Conservation (phyloP, 2,329 filamentous ascomycete genomes). For the Moelleriella libera region DNA sequence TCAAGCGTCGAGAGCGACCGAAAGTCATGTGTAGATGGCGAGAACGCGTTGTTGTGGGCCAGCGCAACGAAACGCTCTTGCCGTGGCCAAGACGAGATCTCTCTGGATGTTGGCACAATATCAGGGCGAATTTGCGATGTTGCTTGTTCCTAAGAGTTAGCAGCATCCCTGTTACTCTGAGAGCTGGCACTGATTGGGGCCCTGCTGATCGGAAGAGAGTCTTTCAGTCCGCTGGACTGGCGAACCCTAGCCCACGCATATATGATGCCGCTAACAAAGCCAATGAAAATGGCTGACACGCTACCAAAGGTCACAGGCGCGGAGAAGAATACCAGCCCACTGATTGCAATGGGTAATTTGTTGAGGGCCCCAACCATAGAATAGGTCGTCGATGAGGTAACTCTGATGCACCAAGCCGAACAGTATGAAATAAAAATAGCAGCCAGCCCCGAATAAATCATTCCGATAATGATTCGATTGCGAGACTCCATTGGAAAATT, state of each 20-base stretch:
- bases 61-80: too few species aligned
- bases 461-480: constrained; percentile 68
- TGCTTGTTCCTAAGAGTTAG: constrained; percentile 34
- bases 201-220: constrained; percentile 49
- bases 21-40: too few species aligned
- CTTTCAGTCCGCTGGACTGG: constrained; percentile 54
- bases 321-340: constrained; percentile 87
- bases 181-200: constrained; percentile 76
- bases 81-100: too few species aligned
- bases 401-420: constrained; percentile 95
- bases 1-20: too few species aligned
- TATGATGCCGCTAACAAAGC: constrained; percentile 84
- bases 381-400: constrained; percentile 95
- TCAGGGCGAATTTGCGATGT: too few species aligned
- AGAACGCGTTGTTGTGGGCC: too few species aligned
- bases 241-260: constrained; percentile 53
- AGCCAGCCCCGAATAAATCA: constrained; percentile 85
- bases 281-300: constrained; percentile 79
- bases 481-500: constrained; percentile 82
- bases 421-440: constrained; percentile 99
- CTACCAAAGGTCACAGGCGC: constrained; percentile 86
- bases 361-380: constrained; percentile 97
- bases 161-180: constrained; percentile 75
- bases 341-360: constrained; percentile 91
- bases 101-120: too few species aligned